These are phyloP conservation scores for Tricladium varicosporioides DNA, from an alignment of 2,329 filamentous ascomycete genomes.

Conservation along the genomic window DNA sequence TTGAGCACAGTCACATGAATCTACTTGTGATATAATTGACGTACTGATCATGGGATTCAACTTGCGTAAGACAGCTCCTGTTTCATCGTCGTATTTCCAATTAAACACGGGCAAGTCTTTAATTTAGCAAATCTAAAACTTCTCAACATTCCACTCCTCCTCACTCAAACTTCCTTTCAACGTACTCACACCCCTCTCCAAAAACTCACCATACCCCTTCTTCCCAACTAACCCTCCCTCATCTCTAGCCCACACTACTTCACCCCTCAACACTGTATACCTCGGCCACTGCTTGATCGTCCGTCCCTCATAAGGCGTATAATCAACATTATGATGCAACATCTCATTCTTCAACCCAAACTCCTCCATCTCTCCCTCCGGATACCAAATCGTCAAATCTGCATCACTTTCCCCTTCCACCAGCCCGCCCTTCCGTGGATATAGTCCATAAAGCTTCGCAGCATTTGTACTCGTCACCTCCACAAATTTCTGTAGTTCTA, in stretches of 20 bases:
- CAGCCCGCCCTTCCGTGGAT: slow-evolving; percentile 48
- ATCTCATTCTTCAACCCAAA: slow-evolving; percentile 49
- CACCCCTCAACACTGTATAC: slow-evolving; percentile 57
- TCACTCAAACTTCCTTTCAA: slow-evolving; percentile 36
- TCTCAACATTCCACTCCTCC: slow-evolving; percentile 33
- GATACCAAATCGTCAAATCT: slow-evolving; percentile 58
- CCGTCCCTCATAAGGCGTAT: slow-evolving; percentile 60
- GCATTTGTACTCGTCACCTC: slow-evolving; percentile 53
- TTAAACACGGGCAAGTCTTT: too few species aligned
- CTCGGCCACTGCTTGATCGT: slow-evolving; percentile 59
- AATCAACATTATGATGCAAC: slow-evolving; percentile 61
- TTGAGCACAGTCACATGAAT: too few species aligned
- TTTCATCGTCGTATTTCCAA: too few species aligned
- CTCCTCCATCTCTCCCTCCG: slow-evolving; percentile 40
- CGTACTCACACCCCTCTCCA: slow-evolving; percentile 40
- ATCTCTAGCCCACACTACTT: slow-evolving; percentile 57
- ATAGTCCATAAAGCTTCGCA: slow-evolving; percentile 56
- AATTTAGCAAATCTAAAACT: slow-evolving; percentile 16
- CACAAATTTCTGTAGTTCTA: slow-evolving; percentile 50
- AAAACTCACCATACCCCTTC: slow-evolving; percentile 48
- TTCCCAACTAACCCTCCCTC: slow-evolving; percentile 48
- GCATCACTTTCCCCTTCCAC: slow-evolving; percentile 51
- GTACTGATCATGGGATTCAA: too few species aligned
- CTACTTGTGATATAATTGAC: too few species aligned
- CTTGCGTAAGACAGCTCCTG: too few species aligned